Conservation (phyloP, 1,284 basidiomycete genomes). For the Fomitiporia mediterranea region DNA sequence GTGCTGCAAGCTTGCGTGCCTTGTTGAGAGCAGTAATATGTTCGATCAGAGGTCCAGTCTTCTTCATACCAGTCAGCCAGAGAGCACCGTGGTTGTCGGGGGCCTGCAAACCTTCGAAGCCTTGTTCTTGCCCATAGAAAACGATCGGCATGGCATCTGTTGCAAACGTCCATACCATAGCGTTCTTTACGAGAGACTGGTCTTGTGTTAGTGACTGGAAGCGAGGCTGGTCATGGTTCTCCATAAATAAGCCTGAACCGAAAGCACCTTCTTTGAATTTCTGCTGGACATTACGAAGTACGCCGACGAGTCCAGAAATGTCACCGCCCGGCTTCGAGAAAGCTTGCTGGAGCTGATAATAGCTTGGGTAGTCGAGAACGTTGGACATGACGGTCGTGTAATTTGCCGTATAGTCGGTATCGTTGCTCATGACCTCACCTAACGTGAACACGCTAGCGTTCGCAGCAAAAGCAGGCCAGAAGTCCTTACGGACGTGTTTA, state of each 20-base stretch:
- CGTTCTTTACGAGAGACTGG: conserved; percentile 34
- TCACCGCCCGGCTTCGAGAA: conserved; percentile 27
- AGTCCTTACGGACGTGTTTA: conserved; percentile 42
- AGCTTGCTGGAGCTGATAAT: conserved; percentile 39
- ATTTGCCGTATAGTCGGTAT: conserved; percentile 23
- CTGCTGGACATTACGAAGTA: conserved; percentile 30
- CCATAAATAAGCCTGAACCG: conserved; percentile 38
- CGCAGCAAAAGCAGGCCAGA: conserved; percentile 40
- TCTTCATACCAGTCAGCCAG: conserved; percentile 52
- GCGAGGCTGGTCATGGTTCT: conserved; percentile 40
- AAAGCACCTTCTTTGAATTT: conserved; percentile 30
- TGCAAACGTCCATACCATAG: conserved; percentile 37
- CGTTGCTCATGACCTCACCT: conserved; percentile 38
- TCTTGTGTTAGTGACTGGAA: conserved; percentile 28
- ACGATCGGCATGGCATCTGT: conserved; percentile 50
- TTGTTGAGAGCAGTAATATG: conserved; percentile 54
- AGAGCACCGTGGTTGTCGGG: conserved; percentile 61
- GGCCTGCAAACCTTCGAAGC: conserved; percentile 40
- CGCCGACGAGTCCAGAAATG: conserved; percentile 31
- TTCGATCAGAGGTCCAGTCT: conserved; percentile 45
- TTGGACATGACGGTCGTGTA: conserved; percentile 40
- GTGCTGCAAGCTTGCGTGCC: conserved; percentile 54
- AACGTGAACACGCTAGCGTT: conserved; percentile 37
- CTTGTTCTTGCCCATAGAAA: conserved; percentile 54
- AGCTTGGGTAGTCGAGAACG: conserved; percentile 52